Evolutionary conservation across 371 early-diverging fungal species (phyloP).

Genomic region (Saksenaea vasiformis): DNA sequence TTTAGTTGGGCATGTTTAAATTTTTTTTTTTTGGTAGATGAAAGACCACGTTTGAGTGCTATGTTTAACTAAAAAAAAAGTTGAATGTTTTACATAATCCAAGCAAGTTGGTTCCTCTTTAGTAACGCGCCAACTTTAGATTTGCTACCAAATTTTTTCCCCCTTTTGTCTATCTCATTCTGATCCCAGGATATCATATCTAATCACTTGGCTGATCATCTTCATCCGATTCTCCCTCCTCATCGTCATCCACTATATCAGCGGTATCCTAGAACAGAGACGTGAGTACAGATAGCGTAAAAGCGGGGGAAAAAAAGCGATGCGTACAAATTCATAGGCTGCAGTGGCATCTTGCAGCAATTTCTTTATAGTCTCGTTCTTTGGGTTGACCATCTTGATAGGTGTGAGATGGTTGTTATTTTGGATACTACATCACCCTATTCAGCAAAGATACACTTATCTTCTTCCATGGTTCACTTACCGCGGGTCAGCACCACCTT

Average conservation of each 20-base stretch:
- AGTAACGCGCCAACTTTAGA: not conserved
- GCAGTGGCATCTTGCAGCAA: conserved; percentile 26
- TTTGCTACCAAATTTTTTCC: not conserved
- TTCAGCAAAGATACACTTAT: not conserved
- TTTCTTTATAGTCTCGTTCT: conserved; percentile 29
- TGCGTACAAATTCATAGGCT: conserved; percentile 36
- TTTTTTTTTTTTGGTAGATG: too few relatives aligned
- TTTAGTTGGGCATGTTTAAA: too few relatives aligned
- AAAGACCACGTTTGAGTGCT: too few relatives aligned
- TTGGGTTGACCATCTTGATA: conserved; percentile 29
- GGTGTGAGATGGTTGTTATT: conserved; percentile 44
- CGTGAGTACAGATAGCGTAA: not conserved
- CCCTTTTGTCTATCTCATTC: not conserved
- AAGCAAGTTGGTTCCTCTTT: too few relatives aligned
- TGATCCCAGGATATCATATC: not conserved
- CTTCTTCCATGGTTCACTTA: conserved; percentile 6
- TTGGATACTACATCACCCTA: conserved; percentile 22
- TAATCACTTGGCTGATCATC: conserved; percentile 3
- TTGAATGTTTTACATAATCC: too few relatives aligned
- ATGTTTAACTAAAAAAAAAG: too few relatives aligned
- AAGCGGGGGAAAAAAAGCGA: not conserved
- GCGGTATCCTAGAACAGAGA: not conserved
- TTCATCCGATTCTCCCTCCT: not conserved
- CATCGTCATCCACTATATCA: not conserved
- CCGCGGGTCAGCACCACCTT: conserved; percentile 57